Conservation (phyloP, 805 yeast species). For the Cyberlindnera maritima region DNA sequence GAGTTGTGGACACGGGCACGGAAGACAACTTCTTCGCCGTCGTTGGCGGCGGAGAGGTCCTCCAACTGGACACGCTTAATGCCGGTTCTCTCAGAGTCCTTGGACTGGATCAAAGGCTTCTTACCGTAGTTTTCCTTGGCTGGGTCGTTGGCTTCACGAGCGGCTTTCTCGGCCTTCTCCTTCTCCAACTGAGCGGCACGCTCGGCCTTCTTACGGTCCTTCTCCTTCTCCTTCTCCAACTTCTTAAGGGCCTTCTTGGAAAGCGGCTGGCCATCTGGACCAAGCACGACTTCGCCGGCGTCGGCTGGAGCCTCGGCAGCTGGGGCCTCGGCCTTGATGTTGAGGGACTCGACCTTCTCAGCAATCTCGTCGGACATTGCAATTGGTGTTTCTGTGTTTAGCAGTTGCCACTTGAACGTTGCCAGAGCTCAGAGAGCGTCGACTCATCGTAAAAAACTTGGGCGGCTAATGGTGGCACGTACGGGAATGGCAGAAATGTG, state of each 20-base stretch:
- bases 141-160: slow-evolving; percentile 74
- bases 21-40: slow-evolving; percentile 75
- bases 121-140: slow-evolving; percentile 90
- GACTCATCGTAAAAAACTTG: slow-evolving; percentile 1
- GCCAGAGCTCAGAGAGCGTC: no score
- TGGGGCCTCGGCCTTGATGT: slow-evolving; percentile 2
- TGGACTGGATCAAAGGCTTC: slow-evolving; percentile 71
- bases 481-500: slow-evolving; percentile 4
- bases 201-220: slow-evolving; percentile 89
- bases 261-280: slow-evolving; percentile 78
- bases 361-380: slow-evolving; percentile 19
- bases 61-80: slow-evolving; percentile 57
- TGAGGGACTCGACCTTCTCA: slow-evolving; percentile 12
- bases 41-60: slow-evolving; percentile 55
- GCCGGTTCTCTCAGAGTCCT: slow-evolving; percentile 63
- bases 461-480: not conserved
- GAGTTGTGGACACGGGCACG: slow-evolving; percentile 94
- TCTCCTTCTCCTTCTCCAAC: slow-evolving; percentile 88
- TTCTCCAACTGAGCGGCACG: slow-evolving; percentile 85
- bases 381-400: no score
- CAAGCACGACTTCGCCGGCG: slow-evolving; percentile 39
- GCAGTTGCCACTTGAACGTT: no score
- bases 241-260: slow-evolving; percentile 95
- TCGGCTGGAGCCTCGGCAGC: slow-evolving; percentile 46
- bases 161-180: slow-evolving; percentile 67